Evolutionary conservation across 352 stramenopile species (phyloP).

Genomic region (Phytophthora vignae): DNA sequence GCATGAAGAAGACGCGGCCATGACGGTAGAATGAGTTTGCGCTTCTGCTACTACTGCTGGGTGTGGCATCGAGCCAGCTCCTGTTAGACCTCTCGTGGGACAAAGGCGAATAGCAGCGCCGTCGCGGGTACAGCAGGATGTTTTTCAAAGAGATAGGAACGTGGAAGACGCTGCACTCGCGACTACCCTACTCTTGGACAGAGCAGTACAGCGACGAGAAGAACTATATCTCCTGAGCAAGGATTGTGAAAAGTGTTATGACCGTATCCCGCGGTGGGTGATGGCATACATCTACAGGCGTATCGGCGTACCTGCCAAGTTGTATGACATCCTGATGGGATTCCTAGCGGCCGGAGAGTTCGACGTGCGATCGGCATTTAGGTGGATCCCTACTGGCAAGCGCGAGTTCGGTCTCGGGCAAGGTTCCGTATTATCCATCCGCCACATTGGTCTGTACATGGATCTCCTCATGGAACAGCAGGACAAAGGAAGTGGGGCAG

Average conservation of each 20-base stretch:
- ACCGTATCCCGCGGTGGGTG: no score
- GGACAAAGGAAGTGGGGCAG: neutral
- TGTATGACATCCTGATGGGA: no score
- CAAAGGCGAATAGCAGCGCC: no score
- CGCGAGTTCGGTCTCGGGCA: neutral
- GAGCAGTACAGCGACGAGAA: neutral
- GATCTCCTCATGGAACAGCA: neutral
- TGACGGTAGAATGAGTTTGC: no score
- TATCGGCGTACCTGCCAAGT: no score
- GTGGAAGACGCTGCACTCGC: conserved; percentile 2
- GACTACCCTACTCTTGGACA: neutral
- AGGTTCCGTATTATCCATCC: neutral
- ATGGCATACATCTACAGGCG: no score
- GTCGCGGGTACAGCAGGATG: no score
- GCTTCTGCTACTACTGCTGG: no score
- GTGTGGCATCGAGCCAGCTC: no score
- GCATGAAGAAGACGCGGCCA: no score
- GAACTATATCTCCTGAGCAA: neutral
- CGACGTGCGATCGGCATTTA: neutral
- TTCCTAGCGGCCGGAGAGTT: neutral
- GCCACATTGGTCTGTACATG: neutral
- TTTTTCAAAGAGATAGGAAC: conserved; percentile 10
- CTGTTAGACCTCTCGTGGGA: no score
- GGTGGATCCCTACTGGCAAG: neutral
- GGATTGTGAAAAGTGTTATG: no score